Evolutionary conservation across 2,329 filamentous ascomycete species (phyloP).

Genomic region (Verruconis gallopava): DNA sequence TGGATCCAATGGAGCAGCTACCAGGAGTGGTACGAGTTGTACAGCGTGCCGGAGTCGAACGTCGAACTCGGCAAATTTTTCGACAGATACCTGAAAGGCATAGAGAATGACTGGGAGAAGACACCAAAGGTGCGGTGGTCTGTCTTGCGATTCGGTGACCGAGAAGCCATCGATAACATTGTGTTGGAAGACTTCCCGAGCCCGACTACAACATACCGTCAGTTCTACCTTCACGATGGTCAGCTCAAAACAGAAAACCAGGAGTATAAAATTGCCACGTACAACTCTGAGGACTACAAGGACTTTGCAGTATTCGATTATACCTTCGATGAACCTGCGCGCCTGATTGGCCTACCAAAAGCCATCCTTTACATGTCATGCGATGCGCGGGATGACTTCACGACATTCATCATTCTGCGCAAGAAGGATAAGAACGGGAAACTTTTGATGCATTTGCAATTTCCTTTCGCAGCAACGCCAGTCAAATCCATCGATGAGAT

Average conservation of each 20-base stretch:
- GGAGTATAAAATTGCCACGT: neutral
- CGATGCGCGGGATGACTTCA: neutral
- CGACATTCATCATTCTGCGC: neutral
- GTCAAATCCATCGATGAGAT: neutral
- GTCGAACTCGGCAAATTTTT: slow-evolving; percentile 27
- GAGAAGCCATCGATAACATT: neutral
- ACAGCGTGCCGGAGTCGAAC: slow-evolving; percentile 11
- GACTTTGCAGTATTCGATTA: neutral
- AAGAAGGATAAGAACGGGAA: neutral
- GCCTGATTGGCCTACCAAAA: too few relatives aligned
- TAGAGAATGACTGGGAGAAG: slow-evolving; percentile 34
- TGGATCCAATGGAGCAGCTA: slow-evolving; percentile 11
- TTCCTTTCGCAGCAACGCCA: neutral
- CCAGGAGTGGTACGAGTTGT: slow-evolving; percentile 17
- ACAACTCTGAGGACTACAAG: neutral
- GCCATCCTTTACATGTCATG: too few relatives aligned
- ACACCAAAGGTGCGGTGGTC: slow-evolving; percentile 34
- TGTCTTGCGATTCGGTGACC: slow-evolving; percentile 18
- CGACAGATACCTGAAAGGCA: slow-evolving; percentile 31
- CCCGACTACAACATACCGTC: neutral
- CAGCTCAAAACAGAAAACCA: neutral
- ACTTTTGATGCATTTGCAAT: neutral
- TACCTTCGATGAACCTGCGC: slow-evolving; percentile 1
- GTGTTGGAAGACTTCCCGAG: neutral
- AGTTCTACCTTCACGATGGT: neutral